phyloP scores from a whole-genome alignment of 2,329 filamentous ascomycete species.

The Teratosphaeriaceae sp. region DNA sequence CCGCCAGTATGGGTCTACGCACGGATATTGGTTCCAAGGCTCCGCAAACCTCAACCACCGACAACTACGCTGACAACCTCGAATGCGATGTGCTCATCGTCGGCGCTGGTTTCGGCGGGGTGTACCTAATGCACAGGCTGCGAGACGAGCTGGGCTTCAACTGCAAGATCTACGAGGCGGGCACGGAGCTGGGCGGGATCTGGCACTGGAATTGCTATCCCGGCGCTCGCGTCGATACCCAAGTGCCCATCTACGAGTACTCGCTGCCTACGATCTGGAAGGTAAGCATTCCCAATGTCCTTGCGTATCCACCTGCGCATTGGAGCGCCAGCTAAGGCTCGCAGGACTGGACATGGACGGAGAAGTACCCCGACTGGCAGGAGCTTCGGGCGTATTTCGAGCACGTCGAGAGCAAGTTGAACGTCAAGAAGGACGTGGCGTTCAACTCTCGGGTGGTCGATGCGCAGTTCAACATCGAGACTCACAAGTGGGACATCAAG shows the following conservation, averaged over 20 bases:
- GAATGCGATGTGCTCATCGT: constrained; percentile 47
- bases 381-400: constrained; percentile 45
- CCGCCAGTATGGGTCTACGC: too few species aligned
- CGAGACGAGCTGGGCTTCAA: constrained; percentile 18
- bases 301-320: too few species aligned
- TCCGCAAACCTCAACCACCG: too few species aligned
- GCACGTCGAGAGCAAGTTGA: constrained; percentile 52
- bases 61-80: constrained; percentile 21
- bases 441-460: constrained; percentile 51
- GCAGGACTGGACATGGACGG: neutral
- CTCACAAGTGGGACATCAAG: constrained; percentile 27
- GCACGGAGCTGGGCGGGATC: constrained; percentile 21
- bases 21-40: too few species aligned
- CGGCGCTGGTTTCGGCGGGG: constrained; percentile 23
- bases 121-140: constrained; percentile 14
- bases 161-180: constrained; percentile 23
- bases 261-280: constrained; percentile 7
- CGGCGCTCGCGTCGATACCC: constrained; percentile 6
- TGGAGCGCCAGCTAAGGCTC: neutral
- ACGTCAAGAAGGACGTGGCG: constrained; percentile 51
- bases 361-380: constrained; percentile 10
- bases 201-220: constrained; percentile 21
- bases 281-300: constrained; percentile 1
- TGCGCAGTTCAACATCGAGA: constrained; percentile 44
- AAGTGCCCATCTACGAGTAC: constrained; percentile 10